Conservation (phyloP, 2,329 filamentous ascomycete genomes). For the Cladosporium colombiae region DNA sequence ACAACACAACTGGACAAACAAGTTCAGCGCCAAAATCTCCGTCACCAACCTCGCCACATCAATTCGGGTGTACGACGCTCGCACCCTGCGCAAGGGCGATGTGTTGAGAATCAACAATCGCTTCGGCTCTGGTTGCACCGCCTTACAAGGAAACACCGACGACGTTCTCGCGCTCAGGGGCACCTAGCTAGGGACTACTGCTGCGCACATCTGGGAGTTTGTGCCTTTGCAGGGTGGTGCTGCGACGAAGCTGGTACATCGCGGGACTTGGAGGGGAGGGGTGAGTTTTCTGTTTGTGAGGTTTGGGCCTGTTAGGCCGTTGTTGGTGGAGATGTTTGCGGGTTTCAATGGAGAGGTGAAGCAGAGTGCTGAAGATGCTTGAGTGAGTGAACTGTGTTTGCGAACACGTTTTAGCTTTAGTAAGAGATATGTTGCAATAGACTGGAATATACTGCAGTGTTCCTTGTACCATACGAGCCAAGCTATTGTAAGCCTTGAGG, state of each 20-base stretch:
- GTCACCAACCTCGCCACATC: neutral
- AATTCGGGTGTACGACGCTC: neutral
- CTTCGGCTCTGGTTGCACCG: neutral
- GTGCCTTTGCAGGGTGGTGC: neutral
- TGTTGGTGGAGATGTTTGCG: neutral
- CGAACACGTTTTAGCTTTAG: neutral
- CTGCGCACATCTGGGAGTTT: neutral
- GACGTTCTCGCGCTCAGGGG: neutral
- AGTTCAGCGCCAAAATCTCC: neutral
- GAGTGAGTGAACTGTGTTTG: neutral
- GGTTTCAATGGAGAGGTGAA: neutral
- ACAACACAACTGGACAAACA: neutral
- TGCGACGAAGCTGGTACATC: neutral
- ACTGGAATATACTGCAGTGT: neutral
- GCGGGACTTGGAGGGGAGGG: neutral
- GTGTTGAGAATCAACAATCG: neutral
- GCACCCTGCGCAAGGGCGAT: neutral
- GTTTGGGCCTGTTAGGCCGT: neutral
- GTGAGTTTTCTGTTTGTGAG: neutral
- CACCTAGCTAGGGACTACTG: neutral
- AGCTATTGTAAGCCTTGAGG: neutral
- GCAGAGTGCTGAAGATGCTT: neutral
- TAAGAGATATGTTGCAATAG: neutral
- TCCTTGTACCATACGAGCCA: neutral
- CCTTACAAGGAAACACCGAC: neutral